phyloP scores from a whole-genome alignment of 2,329 filamentous ascomycete species.

The Penicillium nordicum region DNA sequence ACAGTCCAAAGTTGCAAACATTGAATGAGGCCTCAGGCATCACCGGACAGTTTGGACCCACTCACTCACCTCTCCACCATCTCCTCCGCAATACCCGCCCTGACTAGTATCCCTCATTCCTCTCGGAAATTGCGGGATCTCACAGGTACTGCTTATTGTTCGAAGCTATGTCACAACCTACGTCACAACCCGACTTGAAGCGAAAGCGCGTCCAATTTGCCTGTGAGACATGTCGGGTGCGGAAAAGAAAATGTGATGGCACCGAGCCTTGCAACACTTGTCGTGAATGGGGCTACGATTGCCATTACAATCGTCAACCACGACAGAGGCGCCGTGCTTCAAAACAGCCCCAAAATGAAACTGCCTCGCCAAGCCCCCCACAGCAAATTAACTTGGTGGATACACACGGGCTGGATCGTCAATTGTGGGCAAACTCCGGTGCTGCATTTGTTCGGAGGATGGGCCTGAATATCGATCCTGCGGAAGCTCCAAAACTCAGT shows the following conservation, averaged over 20 bases:
- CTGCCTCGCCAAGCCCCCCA: not conserved
- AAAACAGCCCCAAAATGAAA: slow-evolving; percentile 1
- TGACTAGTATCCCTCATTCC: not conserved
- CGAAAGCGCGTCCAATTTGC: slow-evolving; percentile 25
- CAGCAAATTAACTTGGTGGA: slow-evolving; percentile 2
- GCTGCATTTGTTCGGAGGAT: slow-evolving; percentile 53
- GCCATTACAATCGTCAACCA: slow-evolving; percentile 21
- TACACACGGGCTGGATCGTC: slow-evolving; percentile 25
- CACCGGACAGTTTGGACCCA: no score
- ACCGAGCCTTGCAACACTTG: slow-evolving; percentile 27
- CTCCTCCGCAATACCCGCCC: not conserved
- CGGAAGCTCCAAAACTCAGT: slow-evolving; percentile 50
- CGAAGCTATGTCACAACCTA: not conserved
- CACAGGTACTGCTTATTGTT: not conserved
- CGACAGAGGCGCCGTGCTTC: slow-evolving; percentile 5
- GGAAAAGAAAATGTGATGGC: slow-evolving; percentile 32
- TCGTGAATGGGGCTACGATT: slow-evolving; percentile 29
- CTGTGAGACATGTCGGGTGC: slow-evolving; percentile 29
- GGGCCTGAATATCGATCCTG: slow-evolving; percentile 51
- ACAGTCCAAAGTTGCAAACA: no score
- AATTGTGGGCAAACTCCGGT: slow-evolving; percentile 54
- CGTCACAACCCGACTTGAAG: slow-evolving; percentile 13
- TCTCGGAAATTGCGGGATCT: slow-evolving; percentile 2
- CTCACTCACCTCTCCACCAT: no score
- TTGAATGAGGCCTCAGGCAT: no score